These are phyloP conservation scores for Scenedesmus sp. DNA, from an alignment of 163 green algal genomes.

Conservation along the genomic window DNA sequence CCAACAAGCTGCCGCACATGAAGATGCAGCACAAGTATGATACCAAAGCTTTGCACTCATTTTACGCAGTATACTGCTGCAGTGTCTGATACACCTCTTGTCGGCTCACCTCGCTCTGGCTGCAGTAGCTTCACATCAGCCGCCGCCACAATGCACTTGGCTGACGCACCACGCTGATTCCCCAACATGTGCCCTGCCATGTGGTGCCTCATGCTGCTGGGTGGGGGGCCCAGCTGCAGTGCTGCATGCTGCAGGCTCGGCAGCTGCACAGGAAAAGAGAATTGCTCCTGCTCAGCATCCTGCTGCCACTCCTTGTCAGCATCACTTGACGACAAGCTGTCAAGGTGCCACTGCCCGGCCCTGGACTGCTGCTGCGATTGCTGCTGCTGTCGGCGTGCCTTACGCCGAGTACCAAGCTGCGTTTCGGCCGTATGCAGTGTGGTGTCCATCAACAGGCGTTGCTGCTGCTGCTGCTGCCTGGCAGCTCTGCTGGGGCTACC, in stretches of 20 bases:
- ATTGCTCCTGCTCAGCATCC: background rate
- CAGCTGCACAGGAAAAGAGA: background rate
- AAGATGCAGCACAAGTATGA: too few relatives aligned
- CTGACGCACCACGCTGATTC: background rate
- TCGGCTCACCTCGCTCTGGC: background rate
- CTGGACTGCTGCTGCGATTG: background rate
- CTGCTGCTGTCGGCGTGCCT: background rate
- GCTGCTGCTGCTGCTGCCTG: slow-evolving; percentile 1
- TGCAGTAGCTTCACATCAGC: slow-evolving; percentile 36
- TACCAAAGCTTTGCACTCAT: too few relatives aligned
- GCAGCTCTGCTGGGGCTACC: background rate
- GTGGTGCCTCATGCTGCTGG: background rate
- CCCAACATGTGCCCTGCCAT: background rate
- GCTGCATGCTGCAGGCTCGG: background rate
- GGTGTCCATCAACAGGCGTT: background rate
- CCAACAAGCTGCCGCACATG: too few relatives aligned
- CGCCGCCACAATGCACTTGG: background rate
- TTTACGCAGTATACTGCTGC: too few relatives aligned
- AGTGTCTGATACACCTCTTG: too few relatives aligned
- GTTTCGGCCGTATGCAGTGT: background rate
- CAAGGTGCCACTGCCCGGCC: background rate
- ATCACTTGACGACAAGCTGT: background rate
- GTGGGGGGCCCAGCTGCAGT: background rate
- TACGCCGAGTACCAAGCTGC: background rate
- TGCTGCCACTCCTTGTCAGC: background rate